phyloP scores from a whole-genome alignment of 176 grass and related monocot genomes.

The Lolium multiflorum region DNA sequence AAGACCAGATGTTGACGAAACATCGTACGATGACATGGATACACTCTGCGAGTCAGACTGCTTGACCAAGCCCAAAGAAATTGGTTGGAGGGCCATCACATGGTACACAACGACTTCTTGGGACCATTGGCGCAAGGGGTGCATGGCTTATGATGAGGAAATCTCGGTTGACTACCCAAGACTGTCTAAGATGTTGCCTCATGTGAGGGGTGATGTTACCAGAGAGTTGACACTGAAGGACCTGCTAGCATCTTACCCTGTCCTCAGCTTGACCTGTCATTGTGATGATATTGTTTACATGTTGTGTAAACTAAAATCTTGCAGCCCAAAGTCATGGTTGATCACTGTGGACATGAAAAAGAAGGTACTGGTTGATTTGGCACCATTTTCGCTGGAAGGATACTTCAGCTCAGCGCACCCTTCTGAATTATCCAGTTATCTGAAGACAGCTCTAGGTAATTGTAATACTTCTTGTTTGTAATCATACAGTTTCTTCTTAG shows the following conservation, averaged over 20 bases:
- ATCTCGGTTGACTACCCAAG: background rate
- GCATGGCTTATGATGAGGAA: slow-evolving; percentile 7
- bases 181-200: background rate
- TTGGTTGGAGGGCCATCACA: slow-evolving; percentile 27
- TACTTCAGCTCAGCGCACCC: background rate
- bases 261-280: background rate
- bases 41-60: background rate
- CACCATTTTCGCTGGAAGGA: slow-evolving; percentile 15
- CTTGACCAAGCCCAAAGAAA: background rate
- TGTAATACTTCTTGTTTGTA: background rate
- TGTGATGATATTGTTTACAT: slow-evolving; percentile 21
- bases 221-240: background rate
- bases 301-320: background rate
- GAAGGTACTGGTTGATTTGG: background rate
- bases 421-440: slow-evolving; percentile 10
- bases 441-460: slow-evolving; percentile 1
- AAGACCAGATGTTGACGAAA: background rate
- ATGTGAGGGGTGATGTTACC: background rate
- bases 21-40: background rate
- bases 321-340: background rate
- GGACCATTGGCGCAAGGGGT: background rate
- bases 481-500: background rate
- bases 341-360: slow-evolving; percentile 15
- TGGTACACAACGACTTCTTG: background rate
- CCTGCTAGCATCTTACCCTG: slow-evolving; percentile 11